Evolutionary conservation across 2,329 filamentous ascomycete genomes (phyloP), one percentile per base, ranked within the genome.

Genomic region (Apiospora marii): DNA sequence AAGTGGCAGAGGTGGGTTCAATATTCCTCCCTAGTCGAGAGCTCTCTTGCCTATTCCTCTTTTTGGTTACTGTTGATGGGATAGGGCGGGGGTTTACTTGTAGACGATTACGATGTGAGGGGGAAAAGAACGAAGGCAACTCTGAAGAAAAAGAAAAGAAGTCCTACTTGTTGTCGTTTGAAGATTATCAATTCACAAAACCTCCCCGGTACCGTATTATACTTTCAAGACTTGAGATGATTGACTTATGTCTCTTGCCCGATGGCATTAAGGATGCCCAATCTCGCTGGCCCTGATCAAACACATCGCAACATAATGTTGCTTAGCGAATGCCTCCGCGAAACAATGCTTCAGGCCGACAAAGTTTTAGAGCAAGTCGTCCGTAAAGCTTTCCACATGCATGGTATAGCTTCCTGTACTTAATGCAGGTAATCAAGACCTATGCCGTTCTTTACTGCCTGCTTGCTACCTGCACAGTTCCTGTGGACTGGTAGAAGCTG

Each of bases 211-310:
- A n/a, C 48, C 13, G 30, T n/a, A 6, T 41, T 41, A 22, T 14
- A 41, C 19, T 64, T 64, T 64, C 19, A 64, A 41, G 19, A 64
- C 19, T n/a, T n/a, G 34, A 41, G 58, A 37, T 41, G 58, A 64
- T 64, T 22, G 34, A 64, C 24, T 8, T 8, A 5, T 41, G 34
- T 64, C 58, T 64, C 58, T 22, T 41, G 34, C 58, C 58, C 34
- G 58, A 64, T 30, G 34, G 34, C 58, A 64, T 64, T 64, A 22
- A 37, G 30, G 53, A n/a, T 61, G 53, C 53, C 53, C 53, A 61
- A 61, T 37, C 30, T 61, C 53, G 37, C 37, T 41, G 22, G 19
- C 30, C 53, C 30, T 64, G 58, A 64, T 64, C 58, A 64, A 41
- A 41, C 58, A 64, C n/a, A 64, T 41, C 58, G 30, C 58, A 64